Evolutionary conservation across 1,284 basidiomycete genomes (phyloP).

Genomic region (Laetiporus sulphureus): DNA sequence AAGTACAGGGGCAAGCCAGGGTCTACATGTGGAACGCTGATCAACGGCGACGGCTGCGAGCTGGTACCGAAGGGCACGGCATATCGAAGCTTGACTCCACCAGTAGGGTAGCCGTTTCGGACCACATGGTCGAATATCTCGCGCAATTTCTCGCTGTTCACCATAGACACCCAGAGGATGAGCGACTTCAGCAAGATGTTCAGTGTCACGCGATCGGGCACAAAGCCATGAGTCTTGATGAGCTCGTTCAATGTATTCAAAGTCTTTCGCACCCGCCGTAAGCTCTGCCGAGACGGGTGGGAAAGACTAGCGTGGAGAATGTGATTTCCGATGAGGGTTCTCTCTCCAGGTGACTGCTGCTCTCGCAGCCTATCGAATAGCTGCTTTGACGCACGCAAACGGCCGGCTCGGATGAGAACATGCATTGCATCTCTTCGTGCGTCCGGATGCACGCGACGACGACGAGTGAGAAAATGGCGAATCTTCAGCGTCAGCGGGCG

Average conservation of each 20-base stretch:
- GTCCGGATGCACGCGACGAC: neutral
- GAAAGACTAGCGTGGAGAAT: slow-evolving; percentile 41
- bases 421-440: slow-evolving; percentile 9
- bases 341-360: slow-evolving; percentile 23
- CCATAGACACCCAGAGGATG: slow-evolving; percentile 37
- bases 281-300: slow-evolving; percentile 29
- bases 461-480: neutral
- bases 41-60: slow-evolving; percentile 2
- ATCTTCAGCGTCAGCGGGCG: slow-evolving; percentile 2
- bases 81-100: slow-evolving; percentile 25
- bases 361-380: slow-evolving; percentile 28
- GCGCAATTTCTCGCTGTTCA: slow-evolving; percentile 38
- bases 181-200: slow-evolving; percentile 57
- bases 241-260: slow-evolving; percentile 35
- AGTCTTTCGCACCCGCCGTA: slow-evolving; percentile 36
- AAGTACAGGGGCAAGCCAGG: slow-evolving; percentile 43
- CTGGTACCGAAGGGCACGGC: slow-evolving; percentile 12
- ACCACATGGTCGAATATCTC: slow-evolving; percentile 56
- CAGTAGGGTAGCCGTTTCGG: slow-evolving; percentile 47
- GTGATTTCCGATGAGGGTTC: slow-evolving; percentile 46
- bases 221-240: slow-evolving; percentile 34
- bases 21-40: slow-evolving; percentile 30
- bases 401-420: slow-evolving; percentile 14
- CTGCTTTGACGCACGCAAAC: slow-evolving; percentile 32
- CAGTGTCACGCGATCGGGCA: slow-evolving; percentile 54